Evolutionary conservation across 164 flowering plant genomes (phyloP), one percentile per base, ranked within the genome.

Genomic region (Sedum album): DNA sequence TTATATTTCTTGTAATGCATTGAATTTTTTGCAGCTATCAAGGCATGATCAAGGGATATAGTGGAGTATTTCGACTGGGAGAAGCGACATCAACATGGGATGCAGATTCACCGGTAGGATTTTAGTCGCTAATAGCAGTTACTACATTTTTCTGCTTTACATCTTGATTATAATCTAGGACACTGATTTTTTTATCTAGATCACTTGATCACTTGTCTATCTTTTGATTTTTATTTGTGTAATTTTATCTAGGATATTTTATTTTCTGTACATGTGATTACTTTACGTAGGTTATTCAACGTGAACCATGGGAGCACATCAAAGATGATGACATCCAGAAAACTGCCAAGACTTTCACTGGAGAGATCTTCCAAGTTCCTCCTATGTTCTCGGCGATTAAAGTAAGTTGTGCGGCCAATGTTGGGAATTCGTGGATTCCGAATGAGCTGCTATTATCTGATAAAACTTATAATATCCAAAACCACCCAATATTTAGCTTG

Each of bases 41-140:
- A 73, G 97, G 90, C 49, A 90, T 94, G 96, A 70, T 85, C 20
- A 94, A 94, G 80, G 88, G 96, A 70, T 91, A 91, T 69, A 94
- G 96, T 78, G 96, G 96, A 64, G 84, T 87, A 70, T 87, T 94
- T 72, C 90, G 99, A 31, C 72, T 91, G 73, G 99, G 99, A 66
- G 99, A 94, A 83, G 99, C 99, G 68, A 91, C 99, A 71, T 91
- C 97, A 66, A 91, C 99, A 36, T 90, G 88, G 93, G 99, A 94
- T 83, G 99, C 99, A 73, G 96, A 91, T 83, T 91, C 99, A 72
- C 96, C 97, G 75, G 99, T 93, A 51, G 73, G 94, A 84, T 73
- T 75, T n/a, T 57, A 11, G 62, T 33, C 14, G 31, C 15, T 13
- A 26, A 48, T 65, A 67, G 64, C 57, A 41, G 57, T 28, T 51